Percentiles rank a stretch among this genome's conserved stretches.
Conservation (phyloP, 371 early-diverging fungal species). For the Saksenaea oblongispora region DNA sequence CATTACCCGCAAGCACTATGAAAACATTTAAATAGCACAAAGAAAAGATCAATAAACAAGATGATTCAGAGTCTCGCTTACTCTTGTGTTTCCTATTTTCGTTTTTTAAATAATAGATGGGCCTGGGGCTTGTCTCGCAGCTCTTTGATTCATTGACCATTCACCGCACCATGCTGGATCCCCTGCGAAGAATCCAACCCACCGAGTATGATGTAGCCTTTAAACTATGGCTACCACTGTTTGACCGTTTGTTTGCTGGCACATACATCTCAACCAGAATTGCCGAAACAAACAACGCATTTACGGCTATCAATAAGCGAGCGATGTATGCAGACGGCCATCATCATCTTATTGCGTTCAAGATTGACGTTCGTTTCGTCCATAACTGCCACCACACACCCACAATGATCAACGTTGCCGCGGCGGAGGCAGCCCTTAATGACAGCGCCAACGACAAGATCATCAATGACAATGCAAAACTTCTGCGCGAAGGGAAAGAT, state of each 20-base stretch:
- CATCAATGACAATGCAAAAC: neutral
- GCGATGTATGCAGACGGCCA: neutral
- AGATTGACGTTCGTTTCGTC: conserved; percentile 5
- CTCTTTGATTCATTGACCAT: too few relatives aligned
- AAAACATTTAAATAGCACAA: too few relatives aligned
- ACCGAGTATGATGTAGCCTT: conserved; percentile 5
- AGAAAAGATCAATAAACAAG: too few relatives aligned
- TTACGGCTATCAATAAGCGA: neutral
- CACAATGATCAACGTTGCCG: neutral
- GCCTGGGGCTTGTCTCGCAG: too few relatives aligned
- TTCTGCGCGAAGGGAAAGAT: conserved; percentile 1
- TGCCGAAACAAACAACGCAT: neutral
- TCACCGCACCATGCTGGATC: too few relatives aligned
- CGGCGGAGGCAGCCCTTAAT: neutral
- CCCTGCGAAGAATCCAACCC: neutral
- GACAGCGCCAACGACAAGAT: neutral
- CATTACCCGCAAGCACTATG: too few relatives aligned
- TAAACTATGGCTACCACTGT: neutral
- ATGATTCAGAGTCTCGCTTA: too few relatives aligned
- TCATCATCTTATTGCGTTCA: neutral
- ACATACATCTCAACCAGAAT: neutral
- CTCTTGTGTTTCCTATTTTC: too few relatives aligned
- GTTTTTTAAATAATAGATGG: too few relatives aligned
- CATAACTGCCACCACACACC: neutral
- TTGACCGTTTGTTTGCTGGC: neutral